phyloP scores from a whole-genome alignment of 495 filamentous ascomycete genomes.

The Neurospora sp. region DNA sequence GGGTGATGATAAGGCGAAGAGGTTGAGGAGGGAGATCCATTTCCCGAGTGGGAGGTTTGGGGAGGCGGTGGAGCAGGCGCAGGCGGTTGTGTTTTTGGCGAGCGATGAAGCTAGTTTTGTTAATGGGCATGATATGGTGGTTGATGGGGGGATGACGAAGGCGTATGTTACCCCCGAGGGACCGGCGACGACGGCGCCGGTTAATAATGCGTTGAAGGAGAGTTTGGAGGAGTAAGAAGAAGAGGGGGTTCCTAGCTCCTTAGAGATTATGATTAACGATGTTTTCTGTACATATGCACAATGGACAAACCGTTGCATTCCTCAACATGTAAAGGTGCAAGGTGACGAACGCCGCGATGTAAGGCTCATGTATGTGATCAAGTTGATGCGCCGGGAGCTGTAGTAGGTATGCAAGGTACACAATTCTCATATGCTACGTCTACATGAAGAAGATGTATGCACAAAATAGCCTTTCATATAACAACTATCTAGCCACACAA shows the following conservation, averaged over 20 bases:
- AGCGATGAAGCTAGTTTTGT: constrained; percentile 93
- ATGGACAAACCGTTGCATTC: neutral
- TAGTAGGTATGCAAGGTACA: neutral
- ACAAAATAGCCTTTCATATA: neutral
- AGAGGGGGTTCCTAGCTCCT: neutral
- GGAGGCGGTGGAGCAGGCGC: constrained; percentile 89
- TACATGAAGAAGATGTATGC: neutral
- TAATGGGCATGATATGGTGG: constrained; percentile 83
- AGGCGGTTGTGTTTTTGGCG: constrained; percentile 87
- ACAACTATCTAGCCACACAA: neutral
- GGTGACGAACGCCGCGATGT: neutral
- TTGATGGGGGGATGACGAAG: constrained; percentile 95
- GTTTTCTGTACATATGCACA: too few species aligned
- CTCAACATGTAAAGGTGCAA: neutral
- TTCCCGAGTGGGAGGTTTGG: constrained; percentile 94
- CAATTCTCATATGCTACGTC: neutral
- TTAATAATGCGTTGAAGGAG: constrained; percentile 50
- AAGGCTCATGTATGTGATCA: neutral
- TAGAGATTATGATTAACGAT: too few species aligned
- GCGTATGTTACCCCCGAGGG: constrained; percentile 92
- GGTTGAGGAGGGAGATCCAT: constrained; percentile 78
- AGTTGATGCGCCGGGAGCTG: neutral
- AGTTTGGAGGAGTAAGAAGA: constrained; percentile 14
- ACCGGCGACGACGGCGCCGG: constrained; percentile 55
- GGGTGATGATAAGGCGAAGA: constrained; percentile 78